A percentile compares a stretch with the other conserved stretches of the same genome.
Conservation (phyloP, 2,329 filamentous ascomycete species). For the Thielaviopsis punctulata region DNA sequence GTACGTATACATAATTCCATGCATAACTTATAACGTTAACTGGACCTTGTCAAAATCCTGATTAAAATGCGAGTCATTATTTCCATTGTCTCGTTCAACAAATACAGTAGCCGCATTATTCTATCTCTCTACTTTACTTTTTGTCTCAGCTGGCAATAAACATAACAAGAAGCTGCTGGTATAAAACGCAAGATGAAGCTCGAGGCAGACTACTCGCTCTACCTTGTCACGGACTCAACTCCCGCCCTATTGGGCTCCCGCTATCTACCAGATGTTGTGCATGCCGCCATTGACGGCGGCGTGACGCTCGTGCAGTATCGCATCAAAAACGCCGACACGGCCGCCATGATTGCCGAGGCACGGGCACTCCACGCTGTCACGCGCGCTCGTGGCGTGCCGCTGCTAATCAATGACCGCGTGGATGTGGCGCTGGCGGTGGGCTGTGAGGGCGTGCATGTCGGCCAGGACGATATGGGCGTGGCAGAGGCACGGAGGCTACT, state of each 20-base stretch:
- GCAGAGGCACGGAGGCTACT: constrained; percentile 52
- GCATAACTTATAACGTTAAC: too few species aligned
- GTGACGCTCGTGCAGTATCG: constrained; percentile 79
- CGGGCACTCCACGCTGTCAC: constrained; percentile 56
- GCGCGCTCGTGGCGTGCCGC: constrained; percentile 48
- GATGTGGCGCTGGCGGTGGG: constrained; percentile 74
- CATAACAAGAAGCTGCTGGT: too few species aligned
- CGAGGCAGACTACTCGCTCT: constrained; percentile 60
- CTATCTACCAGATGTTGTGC: constrained; percentile 56
- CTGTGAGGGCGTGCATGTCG: constrained; percentile 85
- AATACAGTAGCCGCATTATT: too few species aligned
- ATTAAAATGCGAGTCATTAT: too few species aligned
- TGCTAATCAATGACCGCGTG: constrained; percentile 84
- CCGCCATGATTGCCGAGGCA: constrained; percentile 51
- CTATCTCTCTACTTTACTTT: too few species aligned
- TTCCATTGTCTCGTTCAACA: too few species aligned
- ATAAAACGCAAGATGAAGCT: constrained; percentile 2
- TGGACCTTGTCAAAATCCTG: too few species aligned
- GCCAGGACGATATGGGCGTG: constrained; percentile 82
- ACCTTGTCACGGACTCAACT: constrained; percentile 90
- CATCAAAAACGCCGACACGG: constrained; percentile 70
- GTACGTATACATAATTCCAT: too few species aligned
- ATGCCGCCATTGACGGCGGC: constrained; percentile 59
- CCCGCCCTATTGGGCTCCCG: constrained; percentile 57
- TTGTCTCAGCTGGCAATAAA: too few species aligned